These are phyloP conservation scores for Chytriomyces sp. DNA, from an alignment of 192 early-diverging fungal species.

Conservation along the genomic window DNA sequence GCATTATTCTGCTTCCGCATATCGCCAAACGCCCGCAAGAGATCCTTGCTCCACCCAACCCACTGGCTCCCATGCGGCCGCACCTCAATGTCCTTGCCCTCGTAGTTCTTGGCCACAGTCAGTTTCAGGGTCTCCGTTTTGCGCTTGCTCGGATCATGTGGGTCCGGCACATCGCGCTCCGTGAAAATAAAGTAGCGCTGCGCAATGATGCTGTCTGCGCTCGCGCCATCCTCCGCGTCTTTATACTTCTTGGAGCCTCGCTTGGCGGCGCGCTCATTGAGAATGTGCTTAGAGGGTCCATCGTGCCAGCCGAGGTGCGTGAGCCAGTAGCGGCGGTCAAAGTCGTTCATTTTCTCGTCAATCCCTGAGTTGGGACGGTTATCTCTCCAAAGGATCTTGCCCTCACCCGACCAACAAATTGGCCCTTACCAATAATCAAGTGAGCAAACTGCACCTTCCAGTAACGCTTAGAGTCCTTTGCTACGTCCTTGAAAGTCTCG, in stretches of 20 bases:
- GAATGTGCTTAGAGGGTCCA: background rate
- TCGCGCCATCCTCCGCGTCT: too few species aligned
- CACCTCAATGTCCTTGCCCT: conserved; percentile 6
- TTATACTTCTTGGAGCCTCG: too few species aligned
- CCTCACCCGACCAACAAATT: too few species aligned
- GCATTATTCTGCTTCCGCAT: conserved; percentile 3
- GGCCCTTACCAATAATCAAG: conserved; percentile 28
- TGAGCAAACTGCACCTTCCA: conserved; percentile 26
- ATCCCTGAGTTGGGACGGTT: background rate
- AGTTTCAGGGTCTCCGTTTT: conserved; percentile 11
- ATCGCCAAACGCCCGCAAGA: background rate
- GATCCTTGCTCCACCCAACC: conserved; percentile 2
- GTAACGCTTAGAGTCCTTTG: conserved; percentile 9
- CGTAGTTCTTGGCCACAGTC: background rate
- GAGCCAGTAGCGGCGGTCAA: background rate
- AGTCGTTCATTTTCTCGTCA: background rate
- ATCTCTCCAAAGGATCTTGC: background rate
- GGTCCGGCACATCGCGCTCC: conserved; percentile 9
- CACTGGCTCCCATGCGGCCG: conserved; percentile 8
- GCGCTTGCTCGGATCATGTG: background rate
- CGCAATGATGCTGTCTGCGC: background rate
- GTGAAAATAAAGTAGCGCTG: conserved; percentile 20
- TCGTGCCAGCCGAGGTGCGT: background rate
- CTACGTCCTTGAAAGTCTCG: conserved; percentile 26
- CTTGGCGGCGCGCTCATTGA: too few species aligned